A percentile compares a stretch with the other conserved stretches of the same genome.
phyloP scores from a whole-genome alignment of 2,329 filamentous ascomycete genomes.

The Pyrenophora graminea region DNA sequence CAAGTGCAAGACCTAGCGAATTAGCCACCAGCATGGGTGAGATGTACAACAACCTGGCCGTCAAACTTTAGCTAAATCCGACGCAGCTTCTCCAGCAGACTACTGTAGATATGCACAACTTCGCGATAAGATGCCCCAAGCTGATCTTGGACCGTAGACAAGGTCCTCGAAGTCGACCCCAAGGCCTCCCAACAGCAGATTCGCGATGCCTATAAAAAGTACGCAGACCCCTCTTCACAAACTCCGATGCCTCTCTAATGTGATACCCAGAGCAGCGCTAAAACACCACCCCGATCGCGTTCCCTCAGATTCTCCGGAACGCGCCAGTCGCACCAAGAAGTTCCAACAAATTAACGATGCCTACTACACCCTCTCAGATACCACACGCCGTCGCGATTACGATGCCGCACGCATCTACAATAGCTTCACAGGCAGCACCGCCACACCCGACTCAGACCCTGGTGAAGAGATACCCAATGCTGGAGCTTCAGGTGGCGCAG shows the following conservation, averaged over 20 bases:
- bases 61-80: constrained; percentile 18
- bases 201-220: constrained; percentile 93
- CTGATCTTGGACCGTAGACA: constrained; percentile 20
- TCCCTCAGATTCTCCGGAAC: constrained; percentile 79
- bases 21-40: constrained; percentile 27
- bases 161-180: constrained; percentile 67
- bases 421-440: constrained; percentile 48
- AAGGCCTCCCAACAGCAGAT: constrained; percentile 81
- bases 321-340: constrained; percentile 76
- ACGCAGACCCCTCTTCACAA: constrained; percentile 1
- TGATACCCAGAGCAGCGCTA: constrained; percentile 69
- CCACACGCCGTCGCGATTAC: constrained; percentile 77
- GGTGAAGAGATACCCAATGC: constrained; percentile 56
- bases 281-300: constrained; percentile 95
- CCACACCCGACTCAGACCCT: constrained; percentile 51
- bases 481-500: constrained; percentile 2
- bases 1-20: background rate
- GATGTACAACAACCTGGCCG: constrained; percentile 3
- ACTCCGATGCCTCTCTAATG: constrained; percentile 3
- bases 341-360: constrained; percentile 94
- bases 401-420: constrained; percentile 71
- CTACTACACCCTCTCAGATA: constrained; percentile 87
- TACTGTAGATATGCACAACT: constrained; percentile 26
- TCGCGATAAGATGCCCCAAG: background rate
- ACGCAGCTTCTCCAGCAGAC: constrained; percentile 26